Percentiles rank a stretch among this genome's conserved stretches.
These are phyloP conservation scores for Coemansia sp. DNA, from an alignment of 192 early-diverging fungal genomes.

Conservation along the genomic window DNA sequence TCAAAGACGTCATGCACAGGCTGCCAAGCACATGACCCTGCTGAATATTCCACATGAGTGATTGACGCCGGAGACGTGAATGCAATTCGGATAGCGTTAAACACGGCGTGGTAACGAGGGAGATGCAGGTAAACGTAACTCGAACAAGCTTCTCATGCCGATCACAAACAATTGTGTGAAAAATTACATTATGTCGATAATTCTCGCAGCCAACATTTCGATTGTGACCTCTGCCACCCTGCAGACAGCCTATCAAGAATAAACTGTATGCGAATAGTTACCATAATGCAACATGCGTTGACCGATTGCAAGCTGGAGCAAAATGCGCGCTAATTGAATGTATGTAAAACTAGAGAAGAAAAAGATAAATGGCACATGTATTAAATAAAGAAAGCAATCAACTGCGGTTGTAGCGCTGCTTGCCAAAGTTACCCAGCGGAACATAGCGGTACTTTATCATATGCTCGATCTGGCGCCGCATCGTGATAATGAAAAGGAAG, in stretches of 20 bases:
- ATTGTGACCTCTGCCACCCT: too few relatives aligned
- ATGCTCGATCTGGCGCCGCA: slow-evolving; percentile 95
- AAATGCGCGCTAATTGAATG: too few relatives aligned
- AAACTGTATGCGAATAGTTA: too few relatives aligned
- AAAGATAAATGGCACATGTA: neutral
- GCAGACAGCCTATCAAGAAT: too few relatives aligned
- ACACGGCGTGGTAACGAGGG: neutral
- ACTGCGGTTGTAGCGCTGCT: slow-evolving; percentile 61
- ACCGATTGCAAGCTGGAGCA: too few relatives aligned
- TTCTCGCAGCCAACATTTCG: too few relatives aligned
- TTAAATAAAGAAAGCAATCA: slow-evolving; percentile 1
- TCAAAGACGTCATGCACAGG: neutral
- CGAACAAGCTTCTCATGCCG: neutral
- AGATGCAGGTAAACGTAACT: neutral
- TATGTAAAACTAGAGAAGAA: too few relatives aligned
- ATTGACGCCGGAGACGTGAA: neutral
- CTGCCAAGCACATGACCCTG: neutral
- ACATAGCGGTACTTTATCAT: slow-evolving; percentile 96
- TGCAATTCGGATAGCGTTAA: neutral
- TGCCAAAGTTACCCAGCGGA: slow-evolving; percentile 76
- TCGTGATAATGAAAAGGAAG: slow-evolving; percentile 90
- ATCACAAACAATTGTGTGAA: neutral
- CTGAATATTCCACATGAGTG: neutral
- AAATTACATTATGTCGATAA: too few relatives aligned
- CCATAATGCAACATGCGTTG: too few relatives aligned